A percentile compares a stretch with the other conserved stretches of the same genome.
These are phyloP conservation scores for Suillus paluster DNA, from an alignment of 768 basidiomycete genomes.

Conservation along the genomic window DNA sequence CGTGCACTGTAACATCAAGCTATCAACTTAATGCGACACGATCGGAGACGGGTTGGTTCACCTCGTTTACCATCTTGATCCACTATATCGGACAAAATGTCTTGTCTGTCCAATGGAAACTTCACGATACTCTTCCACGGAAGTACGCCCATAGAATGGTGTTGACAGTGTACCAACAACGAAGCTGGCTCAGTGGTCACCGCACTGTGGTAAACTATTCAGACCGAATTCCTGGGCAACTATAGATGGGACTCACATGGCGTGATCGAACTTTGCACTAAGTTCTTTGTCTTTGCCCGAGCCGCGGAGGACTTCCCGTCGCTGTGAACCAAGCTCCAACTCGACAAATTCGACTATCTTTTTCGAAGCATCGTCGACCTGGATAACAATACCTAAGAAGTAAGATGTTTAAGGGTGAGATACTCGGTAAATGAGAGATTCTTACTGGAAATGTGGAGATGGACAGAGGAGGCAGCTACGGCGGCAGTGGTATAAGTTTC, in stretches of 20 bases:
- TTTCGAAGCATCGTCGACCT: constrained; percentile 3
- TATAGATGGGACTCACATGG: not conserved
- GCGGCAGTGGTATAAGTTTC: not conserved
- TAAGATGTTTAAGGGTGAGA: not conserved
- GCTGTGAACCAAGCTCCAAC: not conserved
- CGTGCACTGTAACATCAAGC: not conserved
- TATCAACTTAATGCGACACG: not conserved
- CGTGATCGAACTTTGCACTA: not conserved
- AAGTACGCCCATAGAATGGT: not conserved
- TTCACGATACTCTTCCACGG: constrained; percentile 7
- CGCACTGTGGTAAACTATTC: not conserved
- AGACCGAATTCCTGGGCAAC: not conserved
- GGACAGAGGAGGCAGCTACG: not conserved
- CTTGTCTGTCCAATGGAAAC: constrained; percentile 1
- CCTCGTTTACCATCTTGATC: constrained; percentile 3
- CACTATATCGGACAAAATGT: not conserved
- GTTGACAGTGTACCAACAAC: constrained; percentile 8
- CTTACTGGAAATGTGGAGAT: not conserved
- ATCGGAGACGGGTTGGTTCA: not conserved
- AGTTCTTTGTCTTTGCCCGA: constrained; percentile 2
- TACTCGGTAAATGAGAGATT: not conserved
- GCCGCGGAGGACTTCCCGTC: not conserved
- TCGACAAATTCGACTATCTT: constrained; percentile 7
- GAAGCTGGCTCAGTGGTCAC: constrained; percentile 3
- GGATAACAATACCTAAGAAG: constrained; percentile 4